Evolutionary conservation across 805 yeast genomes (phyloP), one percentile per base, ranked within the genome.

Genomic region (Barnettozyma salicaria): DNA sequence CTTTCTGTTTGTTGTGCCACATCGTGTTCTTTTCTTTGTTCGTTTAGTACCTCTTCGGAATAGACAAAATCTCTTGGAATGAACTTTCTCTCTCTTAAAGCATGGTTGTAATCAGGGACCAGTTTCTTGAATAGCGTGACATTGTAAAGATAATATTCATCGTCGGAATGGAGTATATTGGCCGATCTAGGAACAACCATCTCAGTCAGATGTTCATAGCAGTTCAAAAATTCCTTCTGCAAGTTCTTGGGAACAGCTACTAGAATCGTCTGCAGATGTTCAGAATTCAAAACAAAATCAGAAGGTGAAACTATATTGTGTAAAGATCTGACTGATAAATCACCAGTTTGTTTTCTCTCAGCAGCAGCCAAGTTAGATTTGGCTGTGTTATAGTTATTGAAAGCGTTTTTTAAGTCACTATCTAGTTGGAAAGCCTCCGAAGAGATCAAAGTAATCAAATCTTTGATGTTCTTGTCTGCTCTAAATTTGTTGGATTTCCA

Each of bases 131-230:
- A 92, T 43, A 92, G 59, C 3, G 95, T 85, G 13, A 87, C 88
- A 33, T 80, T 72, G 65, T 74, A 89, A 42, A 92, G 69, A 20
- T 67, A 55, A 57, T 66, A 90, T 45, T 89, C 96, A 20, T 70
- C 61, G 62, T 92, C 99, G 36, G 70, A 63, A 7, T 83, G 67
- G 41, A 92, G 71, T 35, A 73, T 63, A 19, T 69, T 60, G 1
- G 97, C 96, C 25, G 88, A 76, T 53, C 97, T 78, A 40, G 99
- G 99, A 25, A 92, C 95, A 26, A 92, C 95, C 68, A 86, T 81
- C 31, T 74, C 69, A 14, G 80, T 65, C 43, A 87, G 62, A 4
- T 83, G 70, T 65, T 92, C 99, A 64, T 92, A 92, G 11, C 70
- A 53, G 44, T 65, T 63, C 42, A 79, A 60, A 55, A 88, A 92